Conservation (phyloP, 768 basidiomycete species). For the Trametes cubensis region DNA sequence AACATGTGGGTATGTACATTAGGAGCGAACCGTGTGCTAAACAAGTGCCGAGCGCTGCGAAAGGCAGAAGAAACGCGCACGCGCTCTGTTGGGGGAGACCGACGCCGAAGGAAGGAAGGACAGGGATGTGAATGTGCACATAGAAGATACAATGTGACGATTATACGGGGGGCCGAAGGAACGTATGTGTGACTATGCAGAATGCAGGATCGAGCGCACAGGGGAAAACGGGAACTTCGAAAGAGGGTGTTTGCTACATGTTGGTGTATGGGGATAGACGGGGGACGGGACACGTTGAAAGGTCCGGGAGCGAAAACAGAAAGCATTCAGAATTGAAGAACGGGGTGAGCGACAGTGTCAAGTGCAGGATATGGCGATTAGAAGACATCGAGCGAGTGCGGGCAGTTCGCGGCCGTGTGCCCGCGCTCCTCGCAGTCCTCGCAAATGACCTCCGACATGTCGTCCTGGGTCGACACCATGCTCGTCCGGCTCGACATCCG, state of each 20-base stretch:
- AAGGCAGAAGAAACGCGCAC: not conserved
- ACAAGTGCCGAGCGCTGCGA: conserved; percentile 3
- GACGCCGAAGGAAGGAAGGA: conserved; percentile 4
- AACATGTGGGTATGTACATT: conserved; percentile 17
- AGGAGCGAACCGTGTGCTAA: conserved; percentile 8
- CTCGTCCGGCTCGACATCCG: conserved; percentile 27
- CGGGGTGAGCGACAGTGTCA: not conserved
- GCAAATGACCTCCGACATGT: conserved; percentile 56
- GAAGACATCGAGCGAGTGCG: conserved; percentile 87
- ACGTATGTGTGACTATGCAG: conserved; percentile 14
- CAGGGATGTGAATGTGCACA: conserved; percentile 7
- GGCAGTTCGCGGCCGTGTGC: conserved; percentile 76
- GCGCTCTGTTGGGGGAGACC: not conserved
- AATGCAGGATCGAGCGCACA: not conserved
- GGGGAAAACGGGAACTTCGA: not conserved
- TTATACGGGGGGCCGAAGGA: conserved; percentile 15
- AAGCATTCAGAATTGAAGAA: not conserved
- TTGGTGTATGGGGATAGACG: conserved; percentile 4
- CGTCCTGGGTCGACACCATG: conserved; percentile 13
- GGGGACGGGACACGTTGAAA: not conserved
- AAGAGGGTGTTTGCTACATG: conserved; percentile 13
- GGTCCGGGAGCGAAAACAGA: not conserved
- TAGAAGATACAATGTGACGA: conserved; percentile 21
- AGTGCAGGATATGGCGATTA: conserved; percentile 39
- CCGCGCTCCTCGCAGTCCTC: conserved; percentile 85